Conservation (phyloP, 2,329 filamentous ascomycete species). For the Tolypocladium pustulatum region DNA sequence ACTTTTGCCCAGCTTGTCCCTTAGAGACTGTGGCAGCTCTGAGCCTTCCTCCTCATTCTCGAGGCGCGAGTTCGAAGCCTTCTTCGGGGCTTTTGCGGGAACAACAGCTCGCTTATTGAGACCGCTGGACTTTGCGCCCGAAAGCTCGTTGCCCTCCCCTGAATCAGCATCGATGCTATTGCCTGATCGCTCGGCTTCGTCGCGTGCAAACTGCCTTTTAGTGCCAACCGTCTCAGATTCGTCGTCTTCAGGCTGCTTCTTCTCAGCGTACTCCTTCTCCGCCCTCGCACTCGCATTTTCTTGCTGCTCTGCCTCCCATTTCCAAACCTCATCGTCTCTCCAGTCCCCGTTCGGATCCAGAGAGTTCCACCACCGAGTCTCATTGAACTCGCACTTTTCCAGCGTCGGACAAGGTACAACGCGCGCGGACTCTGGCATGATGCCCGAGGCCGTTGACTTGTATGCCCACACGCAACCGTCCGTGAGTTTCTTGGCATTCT, state of each 20-base stretch:
- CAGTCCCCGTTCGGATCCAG: constrained; percentile 35
- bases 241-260: neutral
- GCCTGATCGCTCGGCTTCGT: neutral
- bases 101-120: constrained; percentile 9
- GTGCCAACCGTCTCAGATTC: neutral
- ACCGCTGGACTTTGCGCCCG: neutral
- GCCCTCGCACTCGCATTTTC: constrained; percentile 18
- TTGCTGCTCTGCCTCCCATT: constrained; percentile 33
- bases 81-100: constrained; percentile 4
- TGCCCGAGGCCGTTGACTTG: constrained; percentile 44
- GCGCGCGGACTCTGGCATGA: constrained; percentile 51
- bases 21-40: constrained; percentile 20
- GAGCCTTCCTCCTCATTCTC: constrained; percentile 15
- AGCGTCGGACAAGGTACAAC: constrained; percentile 34
- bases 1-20: constrained; percentile 16
- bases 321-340: constrained; percentile 30
- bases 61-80: constrained; percentile 7
- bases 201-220: neutral
- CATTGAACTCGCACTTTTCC: constrained; percentile 40
- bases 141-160: neutral
- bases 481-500: constrained; percentile 51
- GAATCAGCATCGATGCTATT: neutral
- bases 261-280: constrained; percentile 6
- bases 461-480: constrained; percentile 65
- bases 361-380: constrained; percentile 35